Conservation (phyloP, 2,329 filamentous ascomycete genomes). For the Cordyceps tenuipes region DNA sequence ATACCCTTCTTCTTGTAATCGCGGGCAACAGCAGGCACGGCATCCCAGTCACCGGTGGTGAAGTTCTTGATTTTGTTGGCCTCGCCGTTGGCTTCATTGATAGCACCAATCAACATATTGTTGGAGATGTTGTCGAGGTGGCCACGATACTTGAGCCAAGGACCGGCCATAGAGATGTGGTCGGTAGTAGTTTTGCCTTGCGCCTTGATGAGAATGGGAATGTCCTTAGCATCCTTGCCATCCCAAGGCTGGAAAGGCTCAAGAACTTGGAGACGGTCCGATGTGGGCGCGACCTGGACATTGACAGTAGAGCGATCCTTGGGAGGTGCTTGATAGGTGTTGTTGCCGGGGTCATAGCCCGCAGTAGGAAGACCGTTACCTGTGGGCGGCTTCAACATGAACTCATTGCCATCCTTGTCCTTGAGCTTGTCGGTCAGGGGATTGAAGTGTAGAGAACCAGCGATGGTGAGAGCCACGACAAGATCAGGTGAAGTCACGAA, state of each 20-base stretch:
- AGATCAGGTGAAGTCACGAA: slow-evolving; percentile 89
- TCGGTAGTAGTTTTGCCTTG: slow-evolving; percentile 96
- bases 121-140: slow-evolving; percentile 99
- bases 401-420: slow-evolving; percentile 94
- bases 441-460: slow-evolving; percentile 86
- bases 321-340: slow-evolving; percentile 96
- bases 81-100: slow-evolving; percentile 92
- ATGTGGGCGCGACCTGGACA: slow-evolving; percentile 79
- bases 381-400: slow-evolving; percentile 71
- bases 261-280: slow-evolving; percentile 90
- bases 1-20: slow-evolving; percentile 98
- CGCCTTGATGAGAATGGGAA: slow-evolving; percentile 93
- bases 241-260: slow-evolving; percentile 82
- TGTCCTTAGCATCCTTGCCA: slow-evolving; percentile 75
- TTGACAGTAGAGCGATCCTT: slow-evolving; percentile 61
- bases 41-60: slow-evolving; percentile 73
- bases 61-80: slow-evolving; percentile 96
- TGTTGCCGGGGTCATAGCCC: slow-evolving; percentile 83
- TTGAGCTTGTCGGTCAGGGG: slow-evolving; percentile 85
- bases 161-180: slow-evolving; percentile 94
- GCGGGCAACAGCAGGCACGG: slow-evolving; percentile 87
- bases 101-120: slow-evolving; percentile 98
- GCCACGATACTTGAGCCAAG: slow-evolving; percentile 97
- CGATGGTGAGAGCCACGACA: slow-evolving; percentile 77
- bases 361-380: slow-evolving; percentile 71